A percentile compares a stretch with the other conserved stretches of the same genome.
phyloP scores from a whole-genome alignment of 306 rosid species.

The Acacia confusa region DNA sequence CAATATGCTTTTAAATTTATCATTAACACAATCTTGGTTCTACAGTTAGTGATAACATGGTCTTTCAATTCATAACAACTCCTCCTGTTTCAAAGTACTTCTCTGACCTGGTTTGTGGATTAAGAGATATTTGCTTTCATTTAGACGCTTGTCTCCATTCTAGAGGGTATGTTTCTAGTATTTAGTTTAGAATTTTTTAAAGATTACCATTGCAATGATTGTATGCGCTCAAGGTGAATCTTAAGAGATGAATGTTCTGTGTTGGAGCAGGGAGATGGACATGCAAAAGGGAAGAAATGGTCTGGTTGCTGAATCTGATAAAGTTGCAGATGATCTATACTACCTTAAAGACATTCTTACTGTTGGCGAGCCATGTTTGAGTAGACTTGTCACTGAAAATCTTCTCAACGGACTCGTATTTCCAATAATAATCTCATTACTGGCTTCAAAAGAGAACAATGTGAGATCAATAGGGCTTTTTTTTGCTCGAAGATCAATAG shows the following conservation, averaged over 20 bases:
- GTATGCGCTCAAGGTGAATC: background rate
- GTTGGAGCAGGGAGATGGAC: constrained; percentile 55
- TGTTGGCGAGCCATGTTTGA: constrained; percentile 53
- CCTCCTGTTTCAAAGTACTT: constrained; percentile 82
- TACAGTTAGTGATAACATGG: constrained; percentile 82
- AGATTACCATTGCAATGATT: constrained; percentile 6
- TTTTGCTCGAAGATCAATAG: constrained; percentile 63
- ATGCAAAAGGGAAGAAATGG: constrained; percentile 46
- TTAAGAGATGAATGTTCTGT: constrained; percentile 20
- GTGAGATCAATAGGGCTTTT: constrained; percentile 57
- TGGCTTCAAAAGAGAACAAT: constrained; percentile 45
- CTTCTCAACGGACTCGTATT: constrained; percentile 65
- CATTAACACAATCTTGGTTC: constrained; percentile 42
- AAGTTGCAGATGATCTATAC: constrained; percentile 67
- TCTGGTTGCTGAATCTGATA: constrained; percentile 63
- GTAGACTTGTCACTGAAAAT: constrained; percentile 53
- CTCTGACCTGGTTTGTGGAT: constrained; percentile 63
- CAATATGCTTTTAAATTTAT: constrained; percentile 35
- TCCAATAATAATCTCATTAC: constrained; percentile 58
- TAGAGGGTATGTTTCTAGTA: constrained; percentile 46
- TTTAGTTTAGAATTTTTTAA: background rate
- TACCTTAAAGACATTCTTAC: constrained; percentile 71
- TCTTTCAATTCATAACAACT: constrained; percentile 61
- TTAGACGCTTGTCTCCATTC: constrained; percentile 54
- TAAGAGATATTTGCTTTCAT: constrained; percentile 56